phyloP scores from a whole-genome alignment of 2,329 filamentous ascomycete species.

The Penicillium sp. region DNA sequence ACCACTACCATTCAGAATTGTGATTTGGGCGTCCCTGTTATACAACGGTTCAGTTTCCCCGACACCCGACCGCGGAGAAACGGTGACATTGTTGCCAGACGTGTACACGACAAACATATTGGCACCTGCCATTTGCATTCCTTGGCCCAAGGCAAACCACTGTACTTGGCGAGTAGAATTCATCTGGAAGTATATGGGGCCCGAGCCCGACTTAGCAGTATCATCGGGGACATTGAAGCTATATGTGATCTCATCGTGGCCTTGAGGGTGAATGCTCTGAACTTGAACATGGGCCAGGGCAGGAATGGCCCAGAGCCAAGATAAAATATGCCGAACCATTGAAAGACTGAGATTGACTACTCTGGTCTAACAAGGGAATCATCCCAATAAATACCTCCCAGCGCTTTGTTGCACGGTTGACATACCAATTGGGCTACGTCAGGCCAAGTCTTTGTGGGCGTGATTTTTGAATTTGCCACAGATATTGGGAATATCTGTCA shows the following conservation, averaged over 20 bases:
- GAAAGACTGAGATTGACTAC: background rate
- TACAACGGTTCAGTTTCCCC: constrained; percentile 53
- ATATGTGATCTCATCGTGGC: constrained; percentile 33
- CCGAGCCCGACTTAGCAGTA: constrained; percentile 52
- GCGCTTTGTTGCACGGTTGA: constrained; percentile 5
- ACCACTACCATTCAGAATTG: constrained; percentile 61
- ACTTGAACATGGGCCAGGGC: constrained; percentile 18
- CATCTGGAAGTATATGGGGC: constrained; percentile 61
- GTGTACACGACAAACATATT: constrained; percentile 62
- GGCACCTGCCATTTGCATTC: constrained; percentile 53
- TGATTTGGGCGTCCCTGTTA: constrained; percentile 46
- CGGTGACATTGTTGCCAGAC: constrained; percentile 55
- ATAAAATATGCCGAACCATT: background rate
- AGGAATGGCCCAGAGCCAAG: constrained; percentile 10
- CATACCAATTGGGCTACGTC: constrained; percentile 1
- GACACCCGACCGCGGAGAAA: constrained; percentile 55
- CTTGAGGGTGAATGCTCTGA: constrained; percentile 14
- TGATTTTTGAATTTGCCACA: background rate
- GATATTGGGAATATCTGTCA: background rate
- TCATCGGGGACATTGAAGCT: constrained; percentile 55
- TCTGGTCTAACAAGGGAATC: background rate
- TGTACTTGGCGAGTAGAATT: constrained; percentile 53
- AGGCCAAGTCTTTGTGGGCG: constrained; percentile 1
- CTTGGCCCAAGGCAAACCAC: constrained; percentile 60
- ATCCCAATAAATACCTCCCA: constrained; percentile 6